Conservation (phyloP, 2,329 filamentous ascomycete species). For the Torrubiella hemipterigena region DNA sequence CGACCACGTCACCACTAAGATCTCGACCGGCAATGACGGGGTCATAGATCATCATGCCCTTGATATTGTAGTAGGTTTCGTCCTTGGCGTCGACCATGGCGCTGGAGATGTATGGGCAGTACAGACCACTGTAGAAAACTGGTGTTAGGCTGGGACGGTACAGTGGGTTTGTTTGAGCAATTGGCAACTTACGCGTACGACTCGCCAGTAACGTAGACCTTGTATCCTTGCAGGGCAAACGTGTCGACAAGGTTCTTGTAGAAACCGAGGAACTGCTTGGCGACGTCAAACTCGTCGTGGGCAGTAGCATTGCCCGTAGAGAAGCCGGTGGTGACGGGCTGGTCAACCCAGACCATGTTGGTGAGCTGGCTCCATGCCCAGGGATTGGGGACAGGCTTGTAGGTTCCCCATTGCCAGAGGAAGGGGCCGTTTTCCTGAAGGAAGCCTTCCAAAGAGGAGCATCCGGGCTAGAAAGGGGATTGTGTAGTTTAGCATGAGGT, state of each 20-base stretch:
- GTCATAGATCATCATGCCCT: constrained; percentile 60
- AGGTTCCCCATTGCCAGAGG: constrained; percentile 58
- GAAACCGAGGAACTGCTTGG: constrained; percentile 57
- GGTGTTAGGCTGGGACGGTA: too few species aligned
- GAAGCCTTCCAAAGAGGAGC: constrained; percentile 53
- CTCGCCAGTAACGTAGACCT: constrained; percentile 62
- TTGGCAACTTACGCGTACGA: constrained; percentile 39
- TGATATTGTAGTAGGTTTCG: constrained; percentile 51
- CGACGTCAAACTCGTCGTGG: constrained; percentile 50
- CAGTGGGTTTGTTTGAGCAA: too few species aligned
- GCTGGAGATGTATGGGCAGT: constrained; percentile 56
- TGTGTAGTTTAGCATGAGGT: too few species aligned
- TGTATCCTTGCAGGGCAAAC: constrained; percentile 49
- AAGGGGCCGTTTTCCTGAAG: constrained; percentile 71
- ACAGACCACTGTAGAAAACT: constrained; percentile 43
- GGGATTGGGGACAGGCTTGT: constrained; percentile 49
- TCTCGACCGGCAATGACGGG: constrained; percentile 42
- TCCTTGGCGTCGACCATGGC: constrained; percentile 56
- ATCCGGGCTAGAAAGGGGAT: constrained; percentile 30
- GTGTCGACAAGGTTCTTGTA: constrained; percentile 61
- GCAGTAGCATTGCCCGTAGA: constrained; percentile 52
- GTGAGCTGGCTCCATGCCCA: constrained; percentile 68
- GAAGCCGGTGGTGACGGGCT: constrained; percentile 58
- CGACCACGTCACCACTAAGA: constrained; percentile 29
- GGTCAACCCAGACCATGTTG: constrained; percentile 67